Evolutionary conservation across 257 asterid genomes (phyloP).

Genomic region (Rubia yunnanensis): DNA sequence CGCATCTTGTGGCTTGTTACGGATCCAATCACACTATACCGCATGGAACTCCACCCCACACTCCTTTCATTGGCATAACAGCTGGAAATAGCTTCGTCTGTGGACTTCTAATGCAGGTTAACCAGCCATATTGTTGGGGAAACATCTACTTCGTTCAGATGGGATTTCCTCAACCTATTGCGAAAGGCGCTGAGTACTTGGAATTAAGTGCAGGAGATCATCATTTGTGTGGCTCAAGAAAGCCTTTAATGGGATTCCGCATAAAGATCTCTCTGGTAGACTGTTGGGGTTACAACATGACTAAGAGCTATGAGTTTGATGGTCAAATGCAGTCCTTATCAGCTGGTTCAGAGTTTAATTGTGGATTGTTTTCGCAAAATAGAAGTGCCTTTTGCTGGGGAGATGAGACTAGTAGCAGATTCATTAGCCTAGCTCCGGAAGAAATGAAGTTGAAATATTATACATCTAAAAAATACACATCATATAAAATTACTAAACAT

Average conservation of each 20-base stretch:
- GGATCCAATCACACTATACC: slow-evolving; percentile 59
- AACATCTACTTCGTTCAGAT: slow-evolving; percentile 44
- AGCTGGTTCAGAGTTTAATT: too few relatives aligned
- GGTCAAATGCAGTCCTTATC: too few relatives aligned
- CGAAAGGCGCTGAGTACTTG: too few relatives aligned
- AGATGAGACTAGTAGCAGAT: slow-evolving; percentile 56
- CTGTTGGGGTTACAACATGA: slow-evolving; percentile 99
- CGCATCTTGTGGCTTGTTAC: slow-evolving; percentile 59
- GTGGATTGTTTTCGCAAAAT: too few relatives aligned
- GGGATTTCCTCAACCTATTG: slow-evolving; percentile 48
- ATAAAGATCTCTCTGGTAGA: slow-evolving; percentile 62
- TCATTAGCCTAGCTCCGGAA: slow-evolving; percentile 44
- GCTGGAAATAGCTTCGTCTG: slow-evolving; percentile 81
- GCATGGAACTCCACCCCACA: slow-evolving; percentile 48
- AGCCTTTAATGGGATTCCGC: slow-evolving; percentile 53
- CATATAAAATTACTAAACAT: too few relatives aligned
- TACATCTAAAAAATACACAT: too few relatives aligned
- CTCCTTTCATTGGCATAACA: slow-evolving; percentile 54
- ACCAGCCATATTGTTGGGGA: slow-evolving; percentile 87
- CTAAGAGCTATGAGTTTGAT: too few relatives aligned
- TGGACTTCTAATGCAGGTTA: too few relatives aligned
- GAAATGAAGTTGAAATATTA: slow-evolving; percentile 41
- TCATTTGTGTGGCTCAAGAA: slow-evolving; percentile 74
- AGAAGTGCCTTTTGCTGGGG: slow-evolving; percentile 87
- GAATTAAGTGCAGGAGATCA: slow-evolving; percentile 88